Conservation (phyloP, 164 flowering plant genomes). For the Umbilicus rupestris region DNA sequence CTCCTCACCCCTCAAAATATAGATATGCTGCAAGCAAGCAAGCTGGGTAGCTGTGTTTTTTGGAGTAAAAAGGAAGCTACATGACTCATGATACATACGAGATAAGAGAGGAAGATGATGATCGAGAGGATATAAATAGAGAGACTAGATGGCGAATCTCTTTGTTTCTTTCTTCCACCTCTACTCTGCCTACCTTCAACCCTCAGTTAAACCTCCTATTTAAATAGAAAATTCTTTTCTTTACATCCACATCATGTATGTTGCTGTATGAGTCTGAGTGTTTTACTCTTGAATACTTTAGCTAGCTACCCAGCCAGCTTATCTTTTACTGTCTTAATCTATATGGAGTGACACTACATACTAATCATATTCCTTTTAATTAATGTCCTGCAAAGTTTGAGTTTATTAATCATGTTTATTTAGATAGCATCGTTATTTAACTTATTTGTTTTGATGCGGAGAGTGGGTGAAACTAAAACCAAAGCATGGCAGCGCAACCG, state of each 20-base stretch:
- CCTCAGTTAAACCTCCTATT: not conserved
- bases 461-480: not conserved
- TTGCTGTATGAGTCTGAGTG: not conserved
- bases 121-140: conserved; percentile 1
- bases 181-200: not conserved
- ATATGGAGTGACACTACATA: not conserved
- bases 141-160: not conserved
- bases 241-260: not conserved
- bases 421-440: not conserved
- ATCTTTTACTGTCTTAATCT: conserved; percentile 5
- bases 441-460: not conserved
- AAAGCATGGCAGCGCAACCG: too few species aligned
- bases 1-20: not conserved
- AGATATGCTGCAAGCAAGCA: not conserved
- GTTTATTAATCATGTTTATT: not conserved
- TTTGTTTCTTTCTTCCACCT: not conserved
- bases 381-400: not conserved
- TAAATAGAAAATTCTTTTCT: not conserved
- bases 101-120: not conserved
- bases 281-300: not conserved
- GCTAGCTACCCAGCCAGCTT: not conserved
- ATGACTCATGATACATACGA: not conserved
- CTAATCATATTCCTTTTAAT: not conserved
- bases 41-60: not conserved
- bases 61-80: not conserved